Conservation (phyloP, 805 yeast genomes). For the Teunomyces tritomae region DNA sequence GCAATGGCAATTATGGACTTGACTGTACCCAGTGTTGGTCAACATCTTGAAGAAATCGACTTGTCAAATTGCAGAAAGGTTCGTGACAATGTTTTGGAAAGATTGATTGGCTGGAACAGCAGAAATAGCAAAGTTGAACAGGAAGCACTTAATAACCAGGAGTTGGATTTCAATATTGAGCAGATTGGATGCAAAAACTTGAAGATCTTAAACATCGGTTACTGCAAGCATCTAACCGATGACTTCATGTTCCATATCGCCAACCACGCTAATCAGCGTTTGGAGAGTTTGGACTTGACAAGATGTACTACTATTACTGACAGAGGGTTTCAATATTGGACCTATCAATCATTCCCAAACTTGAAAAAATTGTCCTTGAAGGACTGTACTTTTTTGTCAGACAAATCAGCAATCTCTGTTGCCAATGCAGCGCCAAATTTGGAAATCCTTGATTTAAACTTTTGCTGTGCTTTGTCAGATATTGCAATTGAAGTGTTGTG, state of each 20-base stretch:
- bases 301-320: slow-evolving; percentile 80
- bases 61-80: slow-evolving; percentile 73
- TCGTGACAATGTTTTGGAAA: slow-evolving; percentile 65
- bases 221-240: slow-evolving; percentile 75
- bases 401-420: slow-evolving; percentile 58
- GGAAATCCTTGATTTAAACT: slow-evolving; percentile 58
- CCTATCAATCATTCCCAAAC: slow-evolving; percentile 52
- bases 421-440: slow-evolving; percentile 61
- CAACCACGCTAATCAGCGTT: slow-evolving; percentile 50
- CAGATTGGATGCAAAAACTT: slow-evolving; percentile 58
- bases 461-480: slow-evolving; percentile 75
- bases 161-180: slow-evolving; percentile 9
- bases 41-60: slow-evolving; percentile 56
- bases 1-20: slow-evolving; percentile 83
- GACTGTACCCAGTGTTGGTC: slow-evolving; percentile 63
- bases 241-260: slow-evolving; percentile 63
- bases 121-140: slow-evolving; percentile 4
- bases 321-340: slow-evolving; percentile 67
- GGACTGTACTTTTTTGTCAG: slow-evolving; percentile 74
- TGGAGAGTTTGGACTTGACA: slow-evolving; percentile 59
- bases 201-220: slow-evolving; percentile 56
- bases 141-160: slow-evolving; percentile 6
- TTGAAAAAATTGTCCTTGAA: slow-evolving; percentile 53
- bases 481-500: slow-evolving; percentile 64
- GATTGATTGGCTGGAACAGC: slow-evolving; percentile 57